Percentiles rank a stretch among this genome's conserved stretches.
Evolutionary conservation across 2,329 filamentous ascomycete species (phyloP).

Genomic region (Sporothrix humicola): DNA sequence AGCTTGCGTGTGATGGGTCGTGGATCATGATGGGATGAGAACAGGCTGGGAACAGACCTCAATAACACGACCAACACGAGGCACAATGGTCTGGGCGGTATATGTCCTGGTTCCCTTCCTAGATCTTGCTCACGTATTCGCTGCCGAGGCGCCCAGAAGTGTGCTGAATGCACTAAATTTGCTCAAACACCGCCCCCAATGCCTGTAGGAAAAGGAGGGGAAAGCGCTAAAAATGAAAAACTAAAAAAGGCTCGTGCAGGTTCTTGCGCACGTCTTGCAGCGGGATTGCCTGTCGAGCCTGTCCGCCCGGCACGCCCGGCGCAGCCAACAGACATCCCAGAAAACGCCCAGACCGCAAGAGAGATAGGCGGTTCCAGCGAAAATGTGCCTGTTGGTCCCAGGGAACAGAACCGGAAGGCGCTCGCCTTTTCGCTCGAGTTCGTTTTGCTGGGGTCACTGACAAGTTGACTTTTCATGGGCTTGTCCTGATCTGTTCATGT

Average conservation of each 20-base stretch:
- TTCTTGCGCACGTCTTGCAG: too few relatives aligned
- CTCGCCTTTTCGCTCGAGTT: not conserved
- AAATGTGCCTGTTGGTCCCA: not conserved
- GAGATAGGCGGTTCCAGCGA: not conserved
- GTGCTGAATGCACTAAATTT: not conserved
- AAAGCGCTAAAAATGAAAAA: too few relatives aligned
- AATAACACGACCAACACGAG: not conserved
- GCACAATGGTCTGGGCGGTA: not conserved
- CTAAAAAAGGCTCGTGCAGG: too few relatives aligned
- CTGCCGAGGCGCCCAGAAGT: slow-evolving; percentile 2
- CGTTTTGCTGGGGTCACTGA: not conserved
- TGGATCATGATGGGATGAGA: not conserved
- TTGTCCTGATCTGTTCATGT: slow-evolving; percentile 4
- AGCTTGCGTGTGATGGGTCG: not conserved
- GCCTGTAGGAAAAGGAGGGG: not conserved
- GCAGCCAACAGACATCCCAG: too few relatives aligned
- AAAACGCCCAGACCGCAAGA: too few relatives aligned
- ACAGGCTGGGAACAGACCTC: not conserved
- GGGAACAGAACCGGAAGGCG: not conserved
- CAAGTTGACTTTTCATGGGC: not conserved
- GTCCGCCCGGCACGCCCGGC: too few relatives aligned
- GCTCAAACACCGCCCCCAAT: not conserved
- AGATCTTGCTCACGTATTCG: not conserved
- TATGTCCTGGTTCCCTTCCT: too few relatives aligned
- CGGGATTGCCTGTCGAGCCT: too few relatives aligned